Evolutionary conservation across 345 rosid species (phyloP), one percentile per base, ranked within the genome.

Genomic region (Lepidium africanum): DNA sequence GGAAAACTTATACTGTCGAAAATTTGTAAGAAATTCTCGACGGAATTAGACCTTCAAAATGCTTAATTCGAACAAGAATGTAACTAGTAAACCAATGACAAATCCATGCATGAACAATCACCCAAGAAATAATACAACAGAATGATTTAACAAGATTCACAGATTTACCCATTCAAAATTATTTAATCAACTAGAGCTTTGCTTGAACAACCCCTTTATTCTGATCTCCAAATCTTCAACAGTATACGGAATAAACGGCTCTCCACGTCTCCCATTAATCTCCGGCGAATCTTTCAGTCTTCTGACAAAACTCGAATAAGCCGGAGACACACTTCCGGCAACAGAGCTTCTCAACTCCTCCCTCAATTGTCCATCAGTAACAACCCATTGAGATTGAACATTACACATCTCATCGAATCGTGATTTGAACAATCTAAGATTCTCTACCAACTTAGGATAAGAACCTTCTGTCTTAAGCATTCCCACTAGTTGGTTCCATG

Each of bases 401-500:
- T 41, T 74, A 67, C 81, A 87, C n/a, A 78, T 63, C 10, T 84
- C 86, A 38, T 80, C 91, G 17, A 92, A 80, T 56, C 45, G 55
- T 5, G 39, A 11, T 49, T 79, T 82, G 72, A 92, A 89, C 21
- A 67, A 33, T 78, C 73, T 85, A n/a, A 87, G 82, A 68, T 68
- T 86, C 66, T 86, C 89, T 45, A 54, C 42, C 53, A 71, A 41
- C 71, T 13, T 80, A 45, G 62, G 78, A 73, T 19, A 78, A 8
- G 46, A 79, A 55, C 39, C 46, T 3, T 85, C 88, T 1, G 55
- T 70, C 72, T 76, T 88, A 81, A 92, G 73, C 30, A 76, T 65
- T 10, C 71, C 90, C 41, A 84, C 57, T 46, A 85, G 75, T 79
- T 81, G 85, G 60, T 74, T 88, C 98, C 97, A 90, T 5, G 92